Conservation (phyloP, 2,329 filamentous ascomycete species). For the Botrytis sinoallii region DNA sequence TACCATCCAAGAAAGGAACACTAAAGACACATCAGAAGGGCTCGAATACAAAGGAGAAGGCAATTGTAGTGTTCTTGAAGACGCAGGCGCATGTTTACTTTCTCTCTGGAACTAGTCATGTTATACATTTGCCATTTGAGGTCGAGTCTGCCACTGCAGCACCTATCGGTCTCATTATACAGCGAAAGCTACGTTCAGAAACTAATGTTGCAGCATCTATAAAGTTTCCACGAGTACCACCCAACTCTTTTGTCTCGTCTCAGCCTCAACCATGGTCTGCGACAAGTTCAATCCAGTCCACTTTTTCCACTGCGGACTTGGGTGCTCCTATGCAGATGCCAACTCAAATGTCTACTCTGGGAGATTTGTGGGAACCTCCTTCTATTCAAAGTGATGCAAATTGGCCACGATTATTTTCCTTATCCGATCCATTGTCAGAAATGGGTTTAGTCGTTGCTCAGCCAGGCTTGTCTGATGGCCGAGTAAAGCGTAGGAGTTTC, state of each 20-base stretch:
- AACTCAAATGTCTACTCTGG: slow-evolving; percentile 52
- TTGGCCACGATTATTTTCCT: slow-evolving; percentile 73
- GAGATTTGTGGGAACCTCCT: slow-evolving; percentile 56
- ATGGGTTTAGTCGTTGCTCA: slow-evolving; percentile 75
- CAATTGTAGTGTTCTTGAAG: slow-evolving; percentile 86
- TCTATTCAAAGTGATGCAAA: slow-evolving; percentile 54
- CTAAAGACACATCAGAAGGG: slow-evolving; percentile 32
- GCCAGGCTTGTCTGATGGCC: slow-evolving; percentile 42
- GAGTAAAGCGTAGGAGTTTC: slow-evolving; percentile 41
- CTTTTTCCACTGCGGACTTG: slow-evolving; percentile 56
- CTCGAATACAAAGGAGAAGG: slow-evolving; percentile 48
- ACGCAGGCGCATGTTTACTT: slow-evolving; percentile 94
- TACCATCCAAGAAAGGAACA: slow-evolving; percentile 28
- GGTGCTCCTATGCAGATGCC: slow-evolving; percentile 54
- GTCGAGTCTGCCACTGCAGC: slow-evolving; percentile 83
- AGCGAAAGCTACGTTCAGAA: slow-evolving; percentile 65
- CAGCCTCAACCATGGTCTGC: slow-evolving; percentile 55
- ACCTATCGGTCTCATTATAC: slow-evolving; percentile 78
- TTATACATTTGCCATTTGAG: slow-evolving; percentile 92
- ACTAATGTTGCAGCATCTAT: slow-evolving; percentile 51
- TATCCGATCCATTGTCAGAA: slow-evolving; percentile 83
- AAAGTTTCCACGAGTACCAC: slow-evolving; percentile 62
- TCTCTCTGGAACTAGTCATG: slow-evolving; percentile 79
- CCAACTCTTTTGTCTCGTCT: slow-evolving; percentile 78
- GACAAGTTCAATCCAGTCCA: slow-evolving; percentile 48